These are phyloP conservation scores for Cenchrus purpureus DNA, from an alignment of 176 grass and related monocot species.

Conservation along the genomic window DNA sequence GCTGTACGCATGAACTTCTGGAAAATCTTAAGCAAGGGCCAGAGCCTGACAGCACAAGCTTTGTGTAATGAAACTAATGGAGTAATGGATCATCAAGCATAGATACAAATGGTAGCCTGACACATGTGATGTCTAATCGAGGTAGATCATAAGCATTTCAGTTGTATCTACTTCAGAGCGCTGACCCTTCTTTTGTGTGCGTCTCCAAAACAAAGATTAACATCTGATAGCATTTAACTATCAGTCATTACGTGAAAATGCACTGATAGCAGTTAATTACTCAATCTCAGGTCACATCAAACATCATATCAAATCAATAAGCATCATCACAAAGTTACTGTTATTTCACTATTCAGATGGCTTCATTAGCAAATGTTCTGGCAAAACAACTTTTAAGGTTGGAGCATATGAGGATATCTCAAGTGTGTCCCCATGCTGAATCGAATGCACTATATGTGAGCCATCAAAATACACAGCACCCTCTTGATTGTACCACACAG, in stretches of 20 bases:
- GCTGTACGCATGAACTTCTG: conserved; percentile 66
- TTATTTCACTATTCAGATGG: conserved; percentile 43
- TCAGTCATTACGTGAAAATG: background rate
- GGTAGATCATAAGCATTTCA: background rate
- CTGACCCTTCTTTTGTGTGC: background rate
- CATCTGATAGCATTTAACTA: conserved; percentile 20
- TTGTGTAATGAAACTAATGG: conserved; percentile 21
- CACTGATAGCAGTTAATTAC: background rate
- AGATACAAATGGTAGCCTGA: conserved; percentile 42
- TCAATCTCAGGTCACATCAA: conserved; percentile 22
- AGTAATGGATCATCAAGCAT: conserved; percentile 39
- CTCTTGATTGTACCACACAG: conserved; percentile 81
- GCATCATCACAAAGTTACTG: conserved; percentile 7
- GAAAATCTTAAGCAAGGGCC: conserved; percentile 59
- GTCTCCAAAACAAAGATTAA: conserved; percentile 5
- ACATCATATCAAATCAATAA: conserved; percentile 32
- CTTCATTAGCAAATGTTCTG: conserved; percentile 52
- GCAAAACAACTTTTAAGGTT: conserved; percentile 80
- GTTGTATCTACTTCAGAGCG: conserved; percentile 7
- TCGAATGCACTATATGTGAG: conserved; percentile 68
- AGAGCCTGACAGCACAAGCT: conserved; percentile 49
- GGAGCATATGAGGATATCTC: conserved; percentile 75
- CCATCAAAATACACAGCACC: conserved; percentile 85
- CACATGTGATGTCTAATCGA: background rate
- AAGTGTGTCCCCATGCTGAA: conserved; percentile 78